phyloP scores from a whole-genome alignment of 2,329 filamentous ascomycete species.

The Xylariaceae sp. region DNA sequence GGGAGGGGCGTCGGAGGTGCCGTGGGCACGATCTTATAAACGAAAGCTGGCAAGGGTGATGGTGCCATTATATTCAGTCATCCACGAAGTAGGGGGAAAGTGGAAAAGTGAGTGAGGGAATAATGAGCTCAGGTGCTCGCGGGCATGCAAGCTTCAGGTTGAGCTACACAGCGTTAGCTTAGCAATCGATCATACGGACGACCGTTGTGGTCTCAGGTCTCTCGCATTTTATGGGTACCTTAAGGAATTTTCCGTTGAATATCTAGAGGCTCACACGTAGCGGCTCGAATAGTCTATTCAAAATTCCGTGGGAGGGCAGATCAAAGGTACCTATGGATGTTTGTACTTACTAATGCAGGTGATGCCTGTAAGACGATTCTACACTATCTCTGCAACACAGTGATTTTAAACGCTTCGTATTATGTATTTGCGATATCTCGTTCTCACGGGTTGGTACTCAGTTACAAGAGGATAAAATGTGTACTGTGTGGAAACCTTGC shows the following conservation, averaged over 20 bases:
- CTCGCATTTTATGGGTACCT: background rate
- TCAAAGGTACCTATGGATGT: too few species aligned
- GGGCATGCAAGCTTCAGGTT: background rate
- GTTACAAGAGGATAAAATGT: too few species aligned
- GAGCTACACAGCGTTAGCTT: background rate
- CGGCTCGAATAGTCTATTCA: too few species aligned
- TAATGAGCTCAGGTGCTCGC: background rate
- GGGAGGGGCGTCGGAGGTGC: slow-evolving; percentile 58
- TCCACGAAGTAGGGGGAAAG: background rate
- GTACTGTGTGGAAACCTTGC: too few species aligned
- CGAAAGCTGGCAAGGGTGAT: slow-evolving; percentile 43
- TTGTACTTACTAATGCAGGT: too few species aligned
- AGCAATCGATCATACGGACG: background rate
- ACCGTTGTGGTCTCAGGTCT: background rate
- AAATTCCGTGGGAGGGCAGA: too few species aligned
- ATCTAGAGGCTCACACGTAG: background rate
- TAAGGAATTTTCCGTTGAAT: background rate
- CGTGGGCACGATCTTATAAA: slow-evolving; percentile 64
- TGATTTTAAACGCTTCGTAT: too few species aligned
- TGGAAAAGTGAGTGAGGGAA: background rate
- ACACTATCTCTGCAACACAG: too few species aligned
- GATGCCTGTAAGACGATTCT: too few species aligned
- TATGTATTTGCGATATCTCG: too few species aligned
- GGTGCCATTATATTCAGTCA: slow-evolving; percentile 22
- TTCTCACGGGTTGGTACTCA: too few species aligned